A percentile compares a stretch with the other conserved stretches of the same genome.
Evolutionary conservation across 805 yeast species (phyloP).

Genomic region (Pichia ethanolica): DNA sequence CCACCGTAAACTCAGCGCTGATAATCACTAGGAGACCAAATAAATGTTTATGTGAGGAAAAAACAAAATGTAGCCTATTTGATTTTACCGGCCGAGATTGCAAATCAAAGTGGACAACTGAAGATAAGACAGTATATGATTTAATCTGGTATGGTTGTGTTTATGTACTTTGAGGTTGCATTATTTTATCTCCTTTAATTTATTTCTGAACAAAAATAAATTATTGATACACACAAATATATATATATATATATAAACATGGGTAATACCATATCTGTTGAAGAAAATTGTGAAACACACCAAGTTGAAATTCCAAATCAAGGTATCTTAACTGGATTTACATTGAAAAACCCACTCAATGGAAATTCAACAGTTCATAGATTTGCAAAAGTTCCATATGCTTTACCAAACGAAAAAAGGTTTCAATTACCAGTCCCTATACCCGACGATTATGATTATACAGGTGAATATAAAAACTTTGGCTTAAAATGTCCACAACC

Average conservation of each 20-base stretch:
- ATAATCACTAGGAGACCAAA: too few species aligned
- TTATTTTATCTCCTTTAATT: too few species aligned
- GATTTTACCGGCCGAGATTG: too few species aligned
- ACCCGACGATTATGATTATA: slow-evolving; percentile 30
- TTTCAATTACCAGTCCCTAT: slow-evolving; percentile 26
- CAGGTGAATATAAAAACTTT: slow-evolving; percentile 31
- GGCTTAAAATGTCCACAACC: slow-evolving; percentile 35
- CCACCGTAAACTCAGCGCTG: too few species aligned
- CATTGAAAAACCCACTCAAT: slow-evolving; percentile 10
- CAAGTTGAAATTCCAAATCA: slow-evolving; percentile 16
- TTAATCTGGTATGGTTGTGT: too few species aligned
- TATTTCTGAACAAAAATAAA: too few species aligned
- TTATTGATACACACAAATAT: too few species aligned
- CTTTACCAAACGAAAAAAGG: slow-evolving; percentile 23
- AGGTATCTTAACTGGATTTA: slow-evolving; percentile 26
- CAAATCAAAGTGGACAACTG: too few species aligned
- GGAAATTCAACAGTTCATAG: slow-evolving; percentile 19
- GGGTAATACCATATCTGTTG: not conserved
- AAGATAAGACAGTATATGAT: too few species aligned
- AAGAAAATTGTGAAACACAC: not conserved
- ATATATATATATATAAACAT: not conserved
- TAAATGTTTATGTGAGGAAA: too few species aligned
- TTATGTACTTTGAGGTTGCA: too few species aligned
- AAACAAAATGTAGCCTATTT: too few species aligned
- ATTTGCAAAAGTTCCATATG: slow-evolving; percentile 30